A percentile compares a stretch with the other conserved stretches of the same genome.
Conservation (phyloP, 805 yeast genomes). For the Lipomyces sp. region DNA sequence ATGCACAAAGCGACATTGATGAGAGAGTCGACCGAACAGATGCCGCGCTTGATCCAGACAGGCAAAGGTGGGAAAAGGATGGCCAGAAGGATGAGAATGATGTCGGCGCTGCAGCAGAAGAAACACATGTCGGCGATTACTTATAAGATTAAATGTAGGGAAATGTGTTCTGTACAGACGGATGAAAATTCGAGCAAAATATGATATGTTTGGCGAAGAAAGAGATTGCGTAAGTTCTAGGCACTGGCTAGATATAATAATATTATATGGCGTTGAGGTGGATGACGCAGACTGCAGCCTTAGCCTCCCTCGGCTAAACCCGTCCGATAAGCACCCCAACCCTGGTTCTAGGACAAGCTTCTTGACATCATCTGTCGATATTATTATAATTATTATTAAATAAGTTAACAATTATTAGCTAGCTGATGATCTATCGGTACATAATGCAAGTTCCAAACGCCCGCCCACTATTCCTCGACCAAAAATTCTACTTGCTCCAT, state of each 20-base stretch:
- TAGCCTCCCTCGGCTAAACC: background rate
- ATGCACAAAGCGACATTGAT: slow-evolving; percentile 73
- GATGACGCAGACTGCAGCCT: background rate
- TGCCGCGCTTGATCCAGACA: slow-evolving; percentile 72
- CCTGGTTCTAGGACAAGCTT: too few relatives aligned
- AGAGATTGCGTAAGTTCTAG: too few relatives aligned
- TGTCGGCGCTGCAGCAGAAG: slow-evolving; percentile 50
- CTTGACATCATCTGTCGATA: too few relatives aligned
- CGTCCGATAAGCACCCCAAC: background rate
- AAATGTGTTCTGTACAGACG: background rate
- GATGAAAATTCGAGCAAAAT: too few relatives aligned
- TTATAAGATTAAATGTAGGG: background rate
- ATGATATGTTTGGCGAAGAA: too few relatives aligned
- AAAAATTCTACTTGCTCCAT: slow-evolving; percentile 53
- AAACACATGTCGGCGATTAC: slow-evolving; percentile 20
- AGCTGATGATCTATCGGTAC: background rate
- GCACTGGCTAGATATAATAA: background rate
- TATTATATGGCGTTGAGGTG: background rate
- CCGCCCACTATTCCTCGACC: slow-evolving; percentile 15
- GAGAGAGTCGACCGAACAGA: slow-evolving; percentile 69
- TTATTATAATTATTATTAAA: too few relatives aligned
- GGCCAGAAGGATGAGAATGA: slow-evolving; percentile 69
- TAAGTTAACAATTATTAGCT: background rate
- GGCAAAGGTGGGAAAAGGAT: slow-evolving; percentile 80
- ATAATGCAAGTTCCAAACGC: slow-evolving; percentile 3